phyloP scores from a whole-genome alignment of 331 rosid species.

The Spiraea crenata region DNA sequence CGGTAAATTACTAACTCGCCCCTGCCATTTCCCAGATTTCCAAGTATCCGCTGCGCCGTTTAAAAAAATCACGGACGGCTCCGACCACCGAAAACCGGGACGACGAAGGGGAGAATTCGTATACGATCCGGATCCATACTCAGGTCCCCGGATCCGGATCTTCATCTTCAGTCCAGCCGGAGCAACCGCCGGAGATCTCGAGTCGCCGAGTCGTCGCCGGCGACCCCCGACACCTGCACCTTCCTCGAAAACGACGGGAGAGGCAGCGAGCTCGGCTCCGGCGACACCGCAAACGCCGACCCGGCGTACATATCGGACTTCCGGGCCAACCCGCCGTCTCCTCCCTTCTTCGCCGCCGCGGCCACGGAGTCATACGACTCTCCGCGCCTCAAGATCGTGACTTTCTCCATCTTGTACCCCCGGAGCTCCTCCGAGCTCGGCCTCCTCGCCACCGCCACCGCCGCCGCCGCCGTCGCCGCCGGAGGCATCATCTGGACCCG shows the following conservation, averaged over 20 bases:
- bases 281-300: slow-evolving; percentile 79
- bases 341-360: slow-evolving; percentile 41
- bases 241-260: slow-evolving; percentile 77
- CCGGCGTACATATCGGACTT: slow-evolving; percentile 73
- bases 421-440: slow-evolving; percentile 55
- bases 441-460: slow-evolving; percentile 30
- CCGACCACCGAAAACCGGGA: slow-evolving; percentile 25
- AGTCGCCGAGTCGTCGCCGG: slow-evolving; percentile 78
- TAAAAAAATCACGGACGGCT: slow-evolving; percentile 61
- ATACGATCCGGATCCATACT: background rate
- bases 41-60: slow-evolving; percentile 58
- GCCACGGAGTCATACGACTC: slow-evolving; percentile 67
- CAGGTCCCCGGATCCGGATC: slow-evolving; percentile 4
- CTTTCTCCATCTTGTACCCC: slow-evolving; percentile 55
- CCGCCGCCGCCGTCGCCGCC: slow-evolving; percentile 30
- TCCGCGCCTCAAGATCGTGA: slow-evolving; percentile 68
- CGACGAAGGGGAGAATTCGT: slow-evolving; percentile 5
- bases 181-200: slow-evolving; percentile 87
- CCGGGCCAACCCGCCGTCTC: slow-evolving; percentile 17
- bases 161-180: slow-evolving; percentile 48
- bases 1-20: slow-evolving; percentile 1
- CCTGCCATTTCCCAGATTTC: slow-evolving; percentile 11
- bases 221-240: slow-evolving; percentile 33
- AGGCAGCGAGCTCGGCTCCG: slow-evolving; percentile 88
- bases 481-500: slow-evolving; percentile 28